phyloP scores from a whole-genome alignment of 2,329 filamentous ascomycete genomes.

The Apiospora malaysiana region DNA sequence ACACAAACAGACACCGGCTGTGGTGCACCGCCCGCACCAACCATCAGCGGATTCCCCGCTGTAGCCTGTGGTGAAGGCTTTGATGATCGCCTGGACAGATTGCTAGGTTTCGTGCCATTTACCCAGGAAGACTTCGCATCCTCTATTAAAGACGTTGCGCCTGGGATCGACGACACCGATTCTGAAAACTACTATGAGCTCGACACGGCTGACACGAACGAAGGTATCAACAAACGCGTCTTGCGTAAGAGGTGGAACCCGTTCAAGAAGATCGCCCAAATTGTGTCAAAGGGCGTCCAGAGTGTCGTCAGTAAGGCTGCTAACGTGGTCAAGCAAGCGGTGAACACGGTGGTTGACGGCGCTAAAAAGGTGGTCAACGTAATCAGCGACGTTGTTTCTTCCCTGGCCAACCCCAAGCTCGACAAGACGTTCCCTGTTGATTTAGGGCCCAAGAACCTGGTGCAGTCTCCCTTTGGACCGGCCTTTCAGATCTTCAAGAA shows the following conservation, averaged over 20 bases:
- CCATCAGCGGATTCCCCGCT: neutral
- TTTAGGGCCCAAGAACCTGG: neutral
- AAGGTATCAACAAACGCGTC: no score
- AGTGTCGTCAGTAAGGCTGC: neutral
- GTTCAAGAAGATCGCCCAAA: neutral
- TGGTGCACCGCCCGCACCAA: neutral
- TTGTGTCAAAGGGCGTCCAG: neutral
- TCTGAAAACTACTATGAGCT: neutral
- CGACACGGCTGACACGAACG: neutral
- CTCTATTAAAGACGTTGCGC: neutral
- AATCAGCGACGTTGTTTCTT: neutral
- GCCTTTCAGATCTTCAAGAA: neutral
- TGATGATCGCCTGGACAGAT: neutral
- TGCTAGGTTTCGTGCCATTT: neutral
- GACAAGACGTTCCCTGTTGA: constrained; percentile 1
- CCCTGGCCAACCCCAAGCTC: neutral
- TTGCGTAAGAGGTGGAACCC: no score
- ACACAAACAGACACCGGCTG: neutral
- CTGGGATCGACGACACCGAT: neutral
- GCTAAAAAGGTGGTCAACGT: no score
- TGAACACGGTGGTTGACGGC: no score
- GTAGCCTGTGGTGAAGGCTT: neutral
- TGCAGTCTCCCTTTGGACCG: neutral
- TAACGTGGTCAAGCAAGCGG: neutral
- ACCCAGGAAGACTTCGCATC: neutral